Base-by-base conservation (phyloP, 1,284 basidiomycete genomes). In the Grifola frondosa region DNA sequence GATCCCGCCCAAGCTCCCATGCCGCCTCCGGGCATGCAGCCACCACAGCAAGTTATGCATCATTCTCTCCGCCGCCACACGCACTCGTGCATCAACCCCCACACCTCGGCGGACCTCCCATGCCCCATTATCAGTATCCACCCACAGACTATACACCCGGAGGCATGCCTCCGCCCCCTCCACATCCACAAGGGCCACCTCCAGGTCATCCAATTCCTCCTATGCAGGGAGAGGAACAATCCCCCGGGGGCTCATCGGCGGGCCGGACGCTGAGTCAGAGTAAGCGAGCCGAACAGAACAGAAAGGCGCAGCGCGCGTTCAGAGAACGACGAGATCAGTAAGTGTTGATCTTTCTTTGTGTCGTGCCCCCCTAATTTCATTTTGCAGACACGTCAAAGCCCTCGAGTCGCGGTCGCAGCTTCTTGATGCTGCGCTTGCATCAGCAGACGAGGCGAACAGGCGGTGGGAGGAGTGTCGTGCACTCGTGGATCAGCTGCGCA, bases 391-490 rank as follows among this genome's bases (percentile, higher is more conserved):
- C 56, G 87, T 91, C 53, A 90, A 90, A 62, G 79, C 83, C 1
- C 80, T 91, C 49, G 88, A 91, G 60, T 84, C 83, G 35, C 83
- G 88, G 28, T 89, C 88, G 0, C 82, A 86, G 56, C 73, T 91
- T 22, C 76, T 91, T 32, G 88, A 91, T 56, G 81, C 87, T 10
- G 88, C 88, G 0, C 77, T 91, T 7, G 83, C 85, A 5, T 86
- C 83, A 3, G 88, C 88, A 9, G 88, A 91, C 61, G 88, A 89
- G 60, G 88, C 88, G 9, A 90, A 89, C 59, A 74, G 88, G 10
- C 80, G 88, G 19, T 89, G 87, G 87, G 88, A 91, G 57, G 88
- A 91, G 54, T 90, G 88, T 54, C 80, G 88, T 20, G 79, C 81
- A 6, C 74, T 90, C 42, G 84, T 89, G 24, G 88, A 91, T 61